Evolutionary conservation across 2,329 filamentous ascomycete species (phyloP).

Genomic region (Madurella mycetomatis): DNA sequence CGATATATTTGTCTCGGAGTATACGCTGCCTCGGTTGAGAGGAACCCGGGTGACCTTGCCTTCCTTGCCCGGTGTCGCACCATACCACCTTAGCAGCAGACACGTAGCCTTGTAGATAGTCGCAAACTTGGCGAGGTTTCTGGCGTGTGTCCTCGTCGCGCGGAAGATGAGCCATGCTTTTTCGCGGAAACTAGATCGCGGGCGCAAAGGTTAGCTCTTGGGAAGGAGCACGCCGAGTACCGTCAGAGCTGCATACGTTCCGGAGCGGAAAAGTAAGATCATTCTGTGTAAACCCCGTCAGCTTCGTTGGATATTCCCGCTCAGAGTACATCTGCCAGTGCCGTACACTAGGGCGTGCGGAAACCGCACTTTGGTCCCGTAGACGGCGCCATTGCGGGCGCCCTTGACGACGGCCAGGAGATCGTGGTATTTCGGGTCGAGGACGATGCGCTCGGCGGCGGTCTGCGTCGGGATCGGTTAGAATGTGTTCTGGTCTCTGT

Average conservation of each 20-base stretch:
- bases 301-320: background rate
- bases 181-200: conserved; percentile 55
- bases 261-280: conserved; percentile 93
- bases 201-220: background rate
- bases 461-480: conserved; percentile 42
- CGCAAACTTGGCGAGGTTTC: conserved; percentile 87
- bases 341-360: conserved; percentile 83
- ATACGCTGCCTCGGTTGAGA: background rate
- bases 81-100: conserved; percentile 65
- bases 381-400: conserved; percentile 93
- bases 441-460: conserved; percentile 68
- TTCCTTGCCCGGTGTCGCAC: conserved; percentile 56
- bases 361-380: conserved; percentile 96
- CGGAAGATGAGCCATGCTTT: conserved; percentile 74
- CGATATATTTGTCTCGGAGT: background rate
- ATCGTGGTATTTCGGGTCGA: conserved; percentile 82
- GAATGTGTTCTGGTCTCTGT: background rate
- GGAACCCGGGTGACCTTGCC: conserved; percentile 30
- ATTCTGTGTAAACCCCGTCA: conserved; percentile 54
- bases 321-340: background rate
- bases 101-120: conserved; percentile 83
- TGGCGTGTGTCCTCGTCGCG: conserved; percentile 85
- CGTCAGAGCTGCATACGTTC: conserved; percentile 57
- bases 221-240: conserved; percentile 1
- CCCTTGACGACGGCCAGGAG: conserved; percentile 82